phyloP scores from a whole-genome alignment of 2,329 filamentous ascomycete species.

The Tolypocladium amazonense region DNA sequence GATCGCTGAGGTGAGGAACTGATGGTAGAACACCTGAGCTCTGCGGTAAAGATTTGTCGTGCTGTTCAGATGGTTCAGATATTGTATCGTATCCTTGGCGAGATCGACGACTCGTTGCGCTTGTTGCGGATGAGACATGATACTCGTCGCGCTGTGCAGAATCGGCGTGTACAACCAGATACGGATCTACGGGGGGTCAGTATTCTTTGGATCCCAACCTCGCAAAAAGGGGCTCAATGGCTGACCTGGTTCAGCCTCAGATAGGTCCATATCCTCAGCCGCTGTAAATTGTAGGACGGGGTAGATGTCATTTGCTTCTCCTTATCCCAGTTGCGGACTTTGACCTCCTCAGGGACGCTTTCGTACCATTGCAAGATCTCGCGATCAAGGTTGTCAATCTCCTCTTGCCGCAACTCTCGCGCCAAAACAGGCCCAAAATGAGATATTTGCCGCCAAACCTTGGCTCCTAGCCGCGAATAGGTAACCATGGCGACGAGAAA shows the following conservation, averaged over 20 bases:
- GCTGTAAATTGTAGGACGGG: constrained; percentile 55
- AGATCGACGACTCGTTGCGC: constrained; percentile 67
- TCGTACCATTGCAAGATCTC: constrained; percentile 84
- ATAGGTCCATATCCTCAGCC: constrained; percentile 75
- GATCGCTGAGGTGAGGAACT: constrained; percentile 66
- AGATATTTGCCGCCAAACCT: constrained; percentile 75
- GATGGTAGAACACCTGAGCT: constrained; percentile 69
- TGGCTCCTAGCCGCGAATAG: constrained; percentile 73
- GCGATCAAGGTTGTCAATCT: constrained; percentile 71
- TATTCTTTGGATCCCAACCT: neutral
- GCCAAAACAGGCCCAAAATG: constrained; percentile 52
- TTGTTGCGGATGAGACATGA: constrained; percentile 62
- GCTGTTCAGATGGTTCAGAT: constrained; percentile 59
- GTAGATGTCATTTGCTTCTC: constrained; percentile 41
- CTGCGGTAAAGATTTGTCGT: constrained; percentile 61
- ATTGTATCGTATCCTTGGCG: constrained; percentile 66
- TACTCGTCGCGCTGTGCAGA: constrained; percentile 73
- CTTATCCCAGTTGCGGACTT: constrained; percentile 48
- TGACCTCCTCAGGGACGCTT: constrained; percentile 52
- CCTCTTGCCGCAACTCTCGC: constrained; percentile 56
- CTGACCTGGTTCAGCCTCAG: constrained; percentile 68
- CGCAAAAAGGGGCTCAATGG: neutral
- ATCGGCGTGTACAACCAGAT: constrained; percentile 84
- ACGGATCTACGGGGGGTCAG: constrained; percentile 44
- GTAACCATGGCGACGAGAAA: constrained; percentile 78